phyloP scores from a whole-genome alignment of 345 rosid species.

The Arabis alpina region DNA sequence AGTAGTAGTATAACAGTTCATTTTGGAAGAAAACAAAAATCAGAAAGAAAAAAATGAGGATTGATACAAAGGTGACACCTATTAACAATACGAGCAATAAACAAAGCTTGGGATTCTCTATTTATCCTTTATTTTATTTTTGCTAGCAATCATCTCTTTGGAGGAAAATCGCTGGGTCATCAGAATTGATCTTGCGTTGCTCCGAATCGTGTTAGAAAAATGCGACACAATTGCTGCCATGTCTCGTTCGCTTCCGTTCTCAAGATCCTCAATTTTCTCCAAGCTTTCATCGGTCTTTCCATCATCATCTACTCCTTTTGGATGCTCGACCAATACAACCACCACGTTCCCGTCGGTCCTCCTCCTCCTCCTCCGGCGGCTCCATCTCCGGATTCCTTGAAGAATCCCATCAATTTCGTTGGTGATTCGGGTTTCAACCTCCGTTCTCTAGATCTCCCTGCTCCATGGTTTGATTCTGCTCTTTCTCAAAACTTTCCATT shows the following conservation, averaged over 20 bases:
- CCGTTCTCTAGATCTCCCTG: constrained; percentile 69
- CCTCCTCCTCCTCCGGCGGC: constrained; percentile 42
- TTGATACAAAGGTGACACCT: too few species aligned
- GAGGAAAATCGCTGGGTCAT: background rate
- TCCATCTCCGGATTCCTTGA: constrained; percentile 28
- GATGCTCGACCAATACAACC: constrained; percentile 88
- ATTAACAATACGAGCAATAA: too few species aligned
- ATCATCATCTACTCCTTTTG: constrained; percentile 77
- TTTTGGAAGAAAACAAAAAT: too few species aligned
- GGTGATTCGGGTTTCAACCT: constrained; percentile 51
- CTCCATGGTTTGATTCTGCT: constrained; percentile 70
- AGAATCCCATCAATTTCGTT: constrained; percentile 39
- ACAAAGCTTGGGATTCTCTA: too few species aligned
- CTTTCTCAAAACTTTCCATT: constrained; percentile 8
- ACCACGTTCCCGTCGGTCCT: constrained; percentile 47
- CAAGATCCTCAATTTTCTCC: constrained; percentile 73
- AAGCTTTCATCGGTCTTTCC: constrained; percentile 66
- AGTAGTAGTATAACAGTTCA: too few species aligned
- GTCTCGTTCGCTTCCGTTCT: constrained; percentile 65
- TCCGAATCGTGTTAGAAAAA: too few species aligned
- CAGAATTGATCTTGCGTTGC: too few species aligned
- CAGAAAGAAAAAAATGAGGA: too few species aligned
- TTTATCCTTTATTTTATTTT: too few species aligned
- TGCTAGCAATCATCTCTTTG: too few species aligned
- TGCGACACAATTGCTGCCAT: constrained; percentile 82